A percentile compares a stretch with the other conserved stretches of the same genome.
phyloP scores from a whole-genome alignment of 441 rosid genomes.

The Pelargonium exstipulatum region DNA sequence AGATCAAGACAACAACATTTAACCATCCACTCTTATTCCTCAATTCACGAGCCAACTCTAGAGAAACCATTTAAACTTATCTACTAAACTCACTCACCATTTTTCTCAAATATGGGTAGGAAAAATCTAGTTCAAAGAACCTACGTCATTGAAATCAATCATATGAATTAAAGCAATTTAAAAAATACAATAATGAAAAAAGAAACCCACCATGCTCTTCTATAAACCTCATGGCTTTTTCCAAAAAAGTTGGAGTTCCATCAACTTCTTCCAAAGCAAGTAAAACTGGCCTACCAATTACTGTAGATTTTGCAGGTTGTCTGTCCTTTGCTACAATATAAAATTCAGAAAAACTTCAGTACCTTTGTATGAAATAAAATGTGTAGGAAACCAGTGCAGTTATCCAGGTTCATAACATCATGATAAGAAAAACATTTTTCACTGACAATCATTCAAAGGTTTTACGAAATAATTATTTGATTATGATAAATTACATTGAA shows the following conservation, averaged over 20 bases:
- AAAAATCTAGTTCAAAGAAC: not conserved
- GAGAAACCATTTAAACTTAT: not conserved
- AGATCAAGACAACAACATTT: not conserved
- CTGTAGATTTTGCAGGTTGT: constrained; percentile 47
- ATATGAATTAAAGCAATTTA: not conserved
- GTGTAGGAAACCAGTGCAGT: no score
- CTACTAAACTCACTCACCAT: not conserved
- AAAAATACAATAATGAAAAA: not conserved
- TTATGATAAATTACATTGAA: not conserved
- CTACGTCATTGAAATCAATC: not conserved
- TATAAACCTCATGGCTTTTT: constrained; percentile 84
- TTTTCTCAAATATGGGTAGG: not conserved
- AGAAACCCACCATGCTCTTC: constrained; percentile 78
- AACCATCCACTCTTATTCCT: not conserved
- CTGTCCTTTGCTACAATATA: constrained; percentile 52
- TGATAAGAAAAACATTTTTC: not conserved
- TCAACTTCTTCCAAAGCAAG: constrained; percentile 97
- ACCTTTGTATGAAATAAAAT: not conserved
- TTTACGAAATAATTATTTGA: not conserved
- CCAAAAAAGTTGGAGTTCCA: constrained; percentile 96
- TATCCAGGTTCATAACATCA: constrained; percentile 1
- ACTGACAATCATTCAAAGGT: not conserved
- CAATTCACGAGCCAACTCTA: not conserved
- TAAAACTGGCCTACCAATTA: constrained; percentile 77
- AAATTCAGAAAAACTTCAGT: constrained; percentile 19